phyloP scores from a whole-genome alignment of 2,329 filamentous ascomycete species.

The Epichloe gansuensis region DNA sequence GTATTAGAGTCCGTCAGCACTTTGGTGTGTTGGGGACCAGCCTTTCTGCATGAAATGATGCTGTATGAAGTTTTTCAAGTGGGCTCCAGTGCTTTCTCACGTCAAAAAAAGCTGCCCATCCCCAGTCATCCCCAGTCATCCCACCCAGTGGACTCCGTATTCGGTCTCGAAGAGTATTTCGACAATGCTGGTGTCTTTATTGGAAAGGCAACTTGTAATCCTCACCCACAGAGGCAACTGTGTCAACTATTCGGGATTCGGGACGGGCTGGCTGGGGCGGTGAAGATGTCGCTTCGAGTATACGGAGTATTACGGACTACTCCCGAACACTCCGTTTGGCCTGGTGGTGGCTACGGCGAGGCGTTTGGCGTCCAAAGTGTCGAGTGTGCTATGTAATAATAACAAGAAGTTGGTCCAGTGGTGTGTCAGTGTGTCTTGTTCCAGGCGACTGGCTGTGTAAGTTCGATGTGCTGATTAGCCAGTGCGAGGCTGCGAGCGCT shows the following conservation, averaged over 20 bases:
- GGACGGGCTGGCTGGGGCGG: too few relatives aligned
- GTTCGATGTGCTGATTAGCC: background rate
- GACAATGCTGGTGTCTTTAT: too few relatives aligned
- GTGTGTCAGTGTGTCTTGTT: background rate
- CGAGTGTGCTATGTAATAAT: background rate
- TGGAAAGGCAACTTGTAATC: too few relatives aligned
- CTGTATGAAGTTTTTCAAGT: background rate
- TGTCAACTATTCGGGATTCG: too few relatives aligned
- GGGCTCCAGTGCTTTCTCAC: background rate
- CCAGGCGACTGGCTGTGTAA: background rate
- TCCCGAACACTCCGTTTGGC: too few relatives aligned
- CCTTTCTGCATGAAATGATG: background rate
- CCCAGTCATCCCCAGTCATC: background rate
- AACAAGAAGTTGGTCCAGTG: background rate
- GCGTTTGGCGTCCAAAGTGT: background rate
- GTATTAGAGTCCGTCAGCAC: too few relatives aligned
- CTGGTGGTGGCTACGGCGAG: background rate
- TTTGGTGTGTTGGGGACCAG: too few relatives aligned
- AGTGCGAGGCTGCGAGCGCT: background rate
- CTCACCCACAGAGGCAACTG: too few relatives aligned
- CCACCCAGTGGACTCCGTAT: background rate
- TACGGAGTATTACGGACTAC: too few relatives aligned
- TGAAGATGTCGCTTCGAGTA: too few relatives aligned
- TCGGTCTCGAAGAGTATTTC: too few relatives aligned
- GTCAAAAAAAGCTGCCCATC: too few relatives aligned